phyloP scores from a whole-genome alignment of 257 asterid genomes.

The Ligustrum vulgare region DNA sequence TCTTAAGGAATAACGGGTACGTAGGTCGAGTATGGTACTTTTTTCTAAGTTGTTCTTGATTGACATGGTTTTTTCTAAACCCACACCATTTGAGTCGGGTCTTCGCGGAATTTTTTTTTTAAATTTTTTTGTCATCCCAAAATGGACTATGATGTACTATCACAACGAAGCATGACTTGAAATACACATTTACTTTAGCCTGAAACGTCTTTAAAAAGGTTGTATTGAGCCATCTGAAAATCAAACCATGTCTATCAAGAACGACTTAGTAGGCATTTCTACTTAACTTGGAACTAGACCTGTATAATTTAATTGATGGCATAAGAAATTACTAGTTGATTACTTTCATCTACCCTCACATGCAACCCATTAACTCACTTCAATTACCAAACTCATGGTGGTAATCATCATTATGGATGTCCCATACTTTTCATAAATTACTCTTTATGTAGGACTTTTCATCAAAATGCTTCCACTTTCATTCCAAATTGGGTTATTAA shows the following conservation, averaged over 20 bases:
- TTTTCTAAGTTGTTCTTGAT: too few relatives aligned
- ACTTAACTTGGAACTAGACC: neutral
- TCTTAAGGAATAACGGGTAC: too few relatives aligned
- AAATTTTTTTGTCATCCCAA: too few relatives aligned
- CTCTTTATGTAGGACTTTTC: neutral
- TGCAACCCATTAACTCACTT: neutral
- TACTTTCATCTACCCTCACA: neutral
- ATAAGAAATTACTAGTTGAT: neutral
- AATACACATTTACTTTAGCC: neutral
- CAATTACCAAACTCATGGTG: slow-evolving; percentile 2
- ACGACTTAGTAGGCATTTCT: neutral
- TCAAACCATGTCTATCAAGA: neutral
- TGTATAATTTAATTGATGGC: neutral
- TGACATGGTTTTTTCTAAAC: too few relatives aligned
- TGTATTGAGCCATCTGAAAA: neutral
- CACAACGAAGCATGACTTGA: neutral
- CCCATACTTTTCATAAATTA: neutral
- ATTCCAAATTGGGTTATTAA: neutral
- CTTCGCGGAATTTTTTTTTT: too few relatives aligned
- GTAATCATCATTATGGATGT: neutral
- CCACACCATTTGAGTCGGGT: too few relatives aligned
- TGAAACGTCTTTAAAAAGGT: neutral
- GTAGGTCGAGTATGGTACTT: too few relatives aligned
- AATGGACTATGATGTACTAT: too few relatives aligned
- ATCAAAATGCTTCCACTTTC: neutral